Base-by-base conservation (phyloP, 164 flowering plant genomes). In the Akebia trifoliata region DNA sequence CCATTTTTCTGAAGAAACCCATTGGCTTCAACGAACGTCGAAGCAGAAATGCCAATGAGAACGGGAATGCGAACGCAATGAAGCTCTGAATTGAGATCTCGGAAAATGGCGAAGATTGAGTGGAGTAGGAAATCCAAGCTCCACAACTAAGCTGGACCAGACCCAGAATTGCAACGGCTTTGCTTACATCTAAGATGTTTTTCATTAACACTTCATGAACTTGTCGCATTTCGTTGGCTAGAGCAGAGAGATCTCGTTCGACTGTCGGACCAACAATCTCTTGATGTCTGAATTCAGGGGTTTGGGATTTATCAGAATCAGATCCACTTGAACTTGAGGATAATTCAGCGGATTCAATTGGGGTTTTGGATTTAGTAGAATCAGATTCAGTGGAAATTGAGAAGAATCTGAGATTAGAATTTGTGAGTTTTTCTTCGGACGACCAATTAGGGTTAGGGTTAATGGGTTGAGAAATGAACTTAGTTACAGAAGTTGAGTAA, bases 1-100 rank as follows among this genome's bases (percentile, higher is more conserved):
- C 96, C 98, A 91, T 86, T 77, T 81, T 88, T 78, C 70, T 77
- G 49, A 86, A 86, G 82, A 91, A 88, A 24, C 59, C 56, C 80
- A 86, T 86, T 0, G 84, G 87, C 78, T 86, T 85, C 79, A 88
- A 51, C 20, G 79, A 51, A 24, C 68, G 71, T 59, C 91, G 54
- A 67, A 91, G 36, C 72, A 84, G 59, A 31, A 91, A 83, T 0
- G 96, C 96, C 81, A 85, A 1, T 2, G 93, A 72, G 49, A 85
- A 84, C 0, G 96, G 95, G 50, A 86, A 80, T 29, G 81, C 95
- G 46, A 88, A 88, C 0, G 90, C 92, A 53, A 71, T 67, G 17
- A 73, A 50, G 64, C 91, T 78, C 77, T 79, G 86, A 15, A 79
- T 53, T 0, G 86, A 72, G 0, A 74, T 72, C 61, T 72, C 90